Evolutionary conservation across 768 basidiomycete species (phyloP), one percentile per base, ranked within the genome.

Genomic region (Tylopilus intermedius): DNA sequence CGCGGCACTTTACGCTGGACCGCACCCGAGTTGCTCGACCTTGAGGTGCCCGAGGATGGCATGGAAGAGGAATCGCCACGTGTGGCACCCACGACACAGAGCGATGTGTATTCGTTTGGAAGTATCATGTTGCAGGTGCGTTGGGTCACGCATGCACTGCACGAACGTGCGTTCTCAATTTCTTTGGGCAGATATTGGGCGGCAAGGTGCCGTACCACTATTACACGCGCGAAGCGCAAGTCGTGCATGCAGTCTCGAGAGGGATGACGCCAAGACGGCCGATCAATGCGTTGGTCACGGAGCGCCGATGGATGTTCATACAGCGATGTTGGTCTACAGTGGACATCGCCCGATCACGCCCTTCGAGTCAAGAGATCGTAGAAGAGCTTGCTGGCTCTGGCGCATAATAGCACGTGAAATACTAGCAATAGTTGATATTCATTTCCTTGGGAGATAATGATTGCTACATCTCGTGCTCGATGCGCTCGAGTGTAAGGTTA

Each of bases 291-390:
- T 6, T 49, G 32, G 40, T 63, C 18, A 48, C 35, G 5, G 58
- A 48, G 11, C 14, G 11, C 24, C 53, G 57, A 38, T 58, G 54
- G 61, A 5, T 2, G 11, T 62, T 54, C 14, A 57, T 60, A 13
- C 45, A 43, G 35, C 42, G 39, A 1, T 62, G 61, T 18, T 54
- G 61, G 58, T 61, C 56, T 21, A 69, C 65, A 26, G 66, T 63
- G n/a, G 51, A 55, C 63, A 3, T 47, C 56, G 58, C 18, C 53
- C 58, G 8, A 22, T 35, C 47, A 18, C 62, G 72, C 26, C 74
- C 73, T 11, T 58, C 60, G 11, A 53, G 59, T 11, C 54, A 52
- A 10, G 69, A 71, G 39, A 68, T 72, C 1, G 40, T 60, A 6
- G 24, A 40, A 4, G 56, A 51, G 14, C 41, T 45, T 4, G 41